These are phyloP conservation scores for Boeremia exigua DNA, from an alignment of 2,329 filamentous ascomycete genomes.

Conservation along the genomic window DNA sequence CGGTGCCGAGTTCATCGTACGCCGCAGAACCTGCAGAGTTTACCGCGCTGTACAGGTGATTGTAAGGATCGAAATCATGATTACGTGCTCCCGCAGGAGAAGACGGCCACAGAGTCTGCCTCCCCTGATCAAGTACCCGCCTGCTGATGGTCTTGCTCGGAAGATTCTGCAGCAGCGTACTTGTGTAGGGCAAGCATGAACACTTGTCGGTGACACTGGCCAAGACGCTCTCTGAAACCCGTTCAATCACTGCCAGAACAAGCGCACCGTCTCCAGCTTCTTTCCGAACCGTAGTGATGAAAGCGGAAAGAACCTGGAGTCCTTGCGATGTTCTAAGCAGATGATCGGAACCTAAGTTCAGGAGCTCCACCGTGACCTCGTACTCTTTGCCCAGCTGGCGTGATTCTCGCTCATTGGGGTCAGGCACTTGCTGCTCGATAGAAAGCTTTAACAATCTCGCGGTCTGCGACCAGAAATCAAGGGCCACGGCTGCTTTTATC, in stretches of 20 bases:
- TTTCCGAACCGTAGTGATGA: constrained; percentile 61
- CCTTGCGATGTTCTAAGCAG: constrained; percentile 28
- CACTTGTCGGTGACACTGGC: constrained; percentile 20
- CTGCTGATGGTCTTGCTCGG: constrained; percentile 52
- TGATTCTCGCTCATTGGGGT: constrained; percentile 32
- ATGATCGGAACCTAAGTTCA: constrained; percentile 64
- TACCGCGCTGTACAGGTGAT: constrained; percentile 68
- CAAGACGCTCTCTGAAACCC: constrained; percentile 61
- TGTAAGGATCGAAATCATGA: constrained; percentile 63
- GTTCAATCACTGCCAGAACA: constrained; percentile 72
- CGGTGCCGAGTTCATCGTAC: constrained; percentile 57
- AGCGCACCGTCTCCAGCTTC: constrained; percentile 73
- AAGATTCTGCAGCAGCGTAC: constrained; percentile 45
- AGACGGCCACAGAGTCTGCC: constrained; percentile 71
- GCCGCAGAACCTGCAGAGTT: constrained; percentile 59
- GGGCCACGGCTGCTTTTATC: constrained; percentile 24
- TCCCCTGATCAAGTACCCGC: constrained; percentile 64
- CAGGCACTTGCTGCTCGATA: constrained; percentile 29
- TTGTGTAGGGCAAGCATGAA: constrained; percentile 36
- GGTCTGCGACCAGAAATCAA: constrained; percentile 40
- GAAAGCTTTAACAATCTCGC: constrained; percentile 28
- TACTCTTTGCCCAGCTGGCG: constrained; percentile 69
- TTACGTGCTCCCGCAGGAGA: constrained; percentile 44
- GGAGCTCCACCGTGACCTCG: constrained; percentile 70
- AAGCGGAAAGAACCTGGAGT: constrained; percentile 59